Evolutionary conservation across 306 rosid species (phyloP), one percentile per base, ranked within the genome.

Genomic region (Hylodesmum podocarpum): DNA sequence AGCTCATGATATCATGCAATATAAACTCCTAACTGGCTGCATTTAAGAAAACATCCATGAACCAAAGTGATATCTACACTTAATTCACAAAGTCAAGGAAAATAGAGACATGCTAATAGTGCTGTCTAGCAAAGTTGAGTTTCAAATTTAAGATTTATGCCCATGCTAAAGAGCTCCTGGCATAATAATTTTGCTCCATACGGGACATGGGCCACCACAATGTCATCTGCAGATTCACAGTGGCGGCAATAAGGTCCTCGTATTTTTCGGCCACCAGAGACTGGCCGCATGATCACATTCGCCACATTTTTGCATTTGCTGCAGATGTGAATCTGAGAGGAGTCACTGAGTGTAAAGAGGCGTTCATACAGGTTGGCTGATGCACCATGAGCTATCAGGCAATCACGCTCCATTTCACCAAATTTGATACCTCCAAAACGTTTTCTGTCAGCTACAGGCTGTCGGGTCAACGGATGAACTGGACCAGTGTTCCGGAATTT

Each of bases 161-260:
- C 99, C 99, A 93, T 93, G 90, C 96, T 89, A 76, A 96, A 96
- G 5, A 96, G 98, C 89, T 96, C 99, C 83, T 92, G 99, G 83
- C 85, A 80, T 86, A 96, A 29, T 14, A 92, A 63, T 72, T 96
- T 96, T 11, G 98, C 98, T 46, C 99, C 99, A 70, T 92, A 93
- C 0, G 99, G 99, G 25, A 96, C 96, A 72, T 76, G 81, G 34
- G 88, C 98, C 81, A 79, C 83, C 4, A 91, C 90, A 3, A 96
- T 91, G 68, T 92, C 93, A 21, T 96, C 99, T 0, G 75, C 90
- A 2, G 99, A 88, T 31, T 87, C 83, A 58, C 99, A 96, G 43
- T 80, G 50, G 43, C 91, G 91, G 84, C 99, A 96, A 61, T 85
- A 88, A 1, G 99, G 98, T 24, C 99, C 99, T 86, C 98, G 84